A percentile compares a stretch with the other conserved stretches of the same genome.
These are phyloP conservation scores for Geranium incanum DNA, from an alignment of 441 rosid species.

Conservation along the genomic window DNA sequence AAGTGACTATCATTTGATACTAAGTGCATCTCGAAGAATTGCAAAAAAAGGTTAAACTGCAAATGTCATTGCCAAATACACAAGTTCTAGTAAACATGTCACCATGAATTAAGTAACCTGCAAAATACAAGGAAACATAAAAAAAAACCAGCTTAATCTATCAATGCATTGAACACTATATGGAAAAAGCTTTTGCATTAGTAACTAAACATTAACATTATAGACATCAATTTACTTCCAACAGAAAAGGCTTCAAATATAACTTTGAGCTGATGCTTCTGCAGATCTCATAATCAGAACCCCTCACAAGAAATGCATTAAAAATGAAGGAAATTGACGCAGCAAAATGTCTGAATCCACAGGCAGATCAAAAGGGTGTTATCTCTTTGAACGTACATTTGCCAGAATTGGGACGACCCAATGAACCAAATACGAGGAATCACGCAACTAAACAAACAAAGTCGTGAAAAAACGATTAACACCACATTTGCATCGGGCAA, in stretches of 20 bases:
- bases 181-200: neutral
- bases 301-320: slow-evolving; percentile 1
- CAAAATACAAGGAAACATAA: slow-evolving; percentile 18
- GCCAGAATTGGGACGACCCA: slow-evolving; percentile 6
- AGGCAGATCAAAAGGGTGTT: slow-evolving; percentile 2
- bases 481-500: neutral
- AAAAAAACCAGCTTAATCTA: neutral
- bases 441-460: neutral
- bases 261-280: neutral
- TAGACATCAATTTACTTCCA: neutral
- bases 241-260: neutral
- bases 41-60: slow-evolving; percentile 22
- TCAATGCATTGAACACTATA: neutral
- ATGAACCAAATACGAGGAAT: neutral
- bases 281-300: neutral
- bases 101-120: slow-evolving; percentile 33
- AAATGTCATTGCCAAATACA: slow-evolving; percentile 33
- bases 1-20: slow-evolving; percentile 55
- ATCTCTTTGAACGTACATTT: neutral
- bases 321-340: neutral
- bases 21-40: slow-evolving; percentile 64
- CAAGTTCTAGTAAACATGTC: slow-evolving; percentile 31
- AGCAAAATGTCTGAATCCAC: neutral
- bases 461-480: neutral
- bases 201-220: neutral